These are phyloP conservation scores for Coelastrella sp. DNA, from an alignment of 139 green algal species.

Conservation along the genomic window DNA sequence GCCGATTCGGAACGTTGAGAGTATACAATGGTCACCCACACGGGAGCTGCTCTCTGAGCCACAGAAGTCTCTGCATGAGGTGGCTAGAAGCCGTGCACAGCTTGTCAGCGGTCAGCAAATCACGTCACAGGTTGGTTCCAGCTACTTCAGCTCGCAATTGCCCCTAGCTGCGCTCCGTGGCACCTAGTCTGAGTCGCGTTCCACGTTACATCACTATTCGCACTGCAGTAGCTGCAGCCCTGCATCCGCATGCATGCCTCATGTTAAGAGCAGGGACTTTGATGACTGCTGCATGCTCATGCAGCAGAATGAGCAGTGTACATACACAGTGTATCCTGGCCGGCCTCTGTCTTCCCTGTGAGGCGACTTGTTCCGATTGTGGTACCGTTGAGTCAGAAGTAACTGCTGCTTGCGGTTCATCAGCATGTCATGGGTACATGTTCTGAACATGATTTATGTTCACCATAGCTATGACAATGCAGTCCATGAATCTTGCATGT, in stretches of 20 bases:
- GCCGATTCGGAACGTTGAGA: neutral
- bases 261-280: slow-evolving; percentile 37
- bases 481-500: neutral
- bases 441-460: slow-evolving; percentile 33
- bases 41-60: neutral
- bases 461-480: neutral
- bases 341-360: too few relatives aligned
- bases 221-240: slow-evolving; percentile 75
- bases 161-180: neutral
- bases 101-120: neutral
- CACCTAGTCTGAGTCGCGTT: neutral
- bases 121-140: neutral
- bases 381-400: too few relatives aligned
- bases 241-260: slow-evolving; percentile 87
- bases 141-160: neutral
- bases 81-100: neutral
- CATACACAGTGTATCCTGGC: too few relatives aligned
- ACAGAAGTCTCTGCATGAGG: neutral
- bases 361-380: too few relatives aligned
- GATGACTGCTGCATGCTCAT: too few relatives aligned
- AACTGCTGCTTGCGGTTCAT: too few relatives aligned
- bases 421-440: too few relatives aligned
- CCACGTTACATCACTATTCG: neutral
- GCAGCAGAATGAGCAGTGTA: too few relatives aligned
- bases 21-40: neutral